A percentile compares a stretch with the other conserved stretches of the same genome.
Evolutionary conservation across 1,139 yeast species (phyloP).

Genomic region (Lodderomyces pseudojiufengensis): DNA sequence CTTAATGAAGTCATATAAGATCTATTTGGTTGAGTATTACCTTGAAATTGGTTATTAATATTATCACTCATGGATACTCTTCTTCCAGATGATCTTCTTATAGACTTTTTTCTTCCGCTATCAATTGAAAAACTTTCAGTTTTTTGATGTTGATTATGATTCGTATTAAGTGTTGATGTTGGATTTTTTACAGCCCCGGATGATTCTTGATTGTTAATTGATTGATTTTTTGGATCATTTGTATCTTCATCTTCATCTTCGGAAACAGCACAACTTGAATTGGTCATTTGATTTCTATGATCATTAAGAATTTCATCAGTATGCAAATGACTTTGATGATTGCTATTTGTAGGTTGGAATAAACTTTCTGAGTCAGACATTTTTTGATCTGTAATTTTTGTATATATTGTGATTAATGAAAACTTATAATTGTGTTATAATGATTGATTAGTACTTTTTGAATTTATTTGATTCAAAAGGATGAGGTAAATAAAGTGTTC

Average conservation of each 20-base stretch:
- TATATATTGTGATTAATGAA: too few species aligned
- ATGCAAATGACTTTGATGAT: constrained; percentile 19
- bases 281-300: constrained; percentile 48
- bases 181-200: too few species aligned
- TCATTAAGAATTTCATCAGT: constrained; percentile 53
- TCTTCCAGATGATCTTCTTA: constrained; percentile 6
- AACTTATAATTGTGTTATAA: too few species aligned
- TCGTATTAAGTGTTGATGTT: not conserved
- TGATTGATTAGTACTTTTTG: not conserved
- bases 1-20: constrained; percentile 13
- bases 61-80: constrained; percentile 6
- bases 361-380: constrained; percentile 50
- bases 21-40: constrained; percentile 5
- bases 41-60: constrained; percentile 2
- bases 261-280: constrained; percentile 18
- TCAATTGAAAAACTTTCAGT: not conserved
- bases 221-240: not conserved
- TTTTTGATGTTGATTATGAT: not conserved
- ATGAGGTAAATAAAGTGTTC: too few species aligned
- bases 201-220: constrained; percentile 1
- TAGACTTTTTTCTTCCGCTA: not conserved
- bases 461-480: too few species aligned
- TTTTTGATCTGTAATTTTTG: too few species aligned
- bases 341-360: constrained; percentile 32
- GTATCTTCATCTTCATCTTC: constrained; percentile 10